Evolutionary conservation across 345 rosid genomes (phyloP), one percentile per base, ranked within the genome.

Genomic region (Odontarrhena argentea): DNA sequence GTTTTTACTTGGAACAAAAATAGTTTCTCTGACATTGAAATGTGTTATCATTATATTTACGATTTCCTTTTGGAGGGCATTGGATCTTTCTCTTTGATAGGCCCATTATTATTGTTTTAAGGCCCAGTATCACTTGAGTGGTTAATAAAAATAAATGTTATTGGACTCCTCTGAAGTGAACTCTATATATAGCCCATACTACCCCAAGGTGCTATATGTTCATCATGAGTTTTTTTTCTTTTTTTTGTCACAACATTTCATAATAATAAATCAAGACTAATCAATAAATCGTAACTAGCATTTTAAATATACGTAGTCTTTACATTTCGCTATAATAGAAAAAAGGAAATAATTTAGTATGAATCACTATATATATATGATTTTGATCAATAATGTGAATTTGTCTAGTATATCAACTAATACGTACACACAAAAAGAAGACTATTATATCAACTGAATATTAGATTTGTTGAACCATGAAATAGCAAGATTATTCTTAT

Each of bases 111-210:
- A 25, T 48, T 49, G 10, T 24, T 6, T 13, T 0, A 0, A 32
- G 48, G 61, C 76, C 76, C 66, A 57, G 24, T 63, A n/a, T 26
- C 9, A 0, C 4, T 70, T 52, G 13, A 15, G 15, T 42, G 41
- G 5, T 32, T 28, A n/a, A 14, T 2, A 8, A 14, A 13, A 24
- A 2, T 7, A 15, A 13, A 25, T 2, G 3, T n/a, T 32, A 41
- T 34, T 50, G 58, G 67, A 52, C 43, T 48, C 15, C 12, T 32
- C 43, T 11, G 25, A 48, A 7, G 22, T 49, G 36, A 32, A 5
- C 8, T 11, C 22, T 18, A 18, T 18, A 46, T 32, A 6, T 7
- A 8, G 52, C 65, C 73, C 55, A 67, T 26, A 50, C 24, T 65
- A 18, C 35, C 13, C 40, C 12, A 8, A 13, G 52, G 41, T 18